Base-by-base conservation (phyloP, 2,329 filamentous ascomycete genomes). In the Bertia moriformis region DNA sequence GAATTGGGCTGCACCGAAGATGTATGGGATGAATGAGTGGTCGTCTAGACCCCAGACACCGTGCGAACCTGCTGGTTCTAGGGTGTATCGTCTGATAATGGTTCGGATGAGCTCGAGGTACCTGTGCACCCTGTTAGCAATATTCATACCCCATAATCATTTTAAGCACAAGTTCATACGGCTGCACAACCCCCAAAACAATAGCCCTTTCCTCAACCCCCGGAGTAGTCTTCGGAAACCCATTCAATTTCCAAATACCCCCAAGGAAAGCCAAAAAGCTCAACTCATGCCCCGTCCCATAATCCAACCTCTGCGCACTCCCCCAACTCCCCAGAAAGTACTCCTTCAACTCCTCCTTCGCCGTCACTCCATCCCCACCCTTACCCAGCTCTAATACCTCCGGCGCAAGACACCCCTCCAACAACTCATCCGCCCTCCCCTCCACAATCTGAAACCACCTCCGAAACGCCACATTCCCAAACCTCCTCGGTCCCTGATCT, bases 41-140 rank as follows among this genome's bases (percentile, higher is more conserved):
- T 98, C 91, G 54, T 98, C 91, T n/a, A 98, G 69, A 15, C 91
- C 91, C 91, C 91, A 98, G 15, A 98, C 91, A 3, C 91, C 91
- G 54, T 96, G 91, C 1, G 89, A 93, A 2, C 91, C 91, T 4
- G 91, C 91, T 3, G 91, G 91, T 54, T 98, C 91, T 15, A 98
- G 73, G 1, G 80, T 95, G 56, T 96, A 98, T 2, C 79, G 89
- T 38, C 85, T 66, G 49, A 98, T 95, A 7, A 98, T 68, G 32
- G 72, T 76, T 29, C 91, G 79, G 36, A 94, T 67, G 2, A 96
- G 78, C 20, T 66, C 63, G n/a, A 93, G 65, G 51, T 93, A 93
- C 30, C 82, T 86, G 50, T 18, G 7, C 19, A 3, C 4, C 10
- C 12, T 45, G 30, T 49, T 18, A 49, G 42, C 35, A n/a, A 29